Base-by-base conservation (phyloP, 768 basidiomycete species). In the Hygrophorus russula region DNA sequence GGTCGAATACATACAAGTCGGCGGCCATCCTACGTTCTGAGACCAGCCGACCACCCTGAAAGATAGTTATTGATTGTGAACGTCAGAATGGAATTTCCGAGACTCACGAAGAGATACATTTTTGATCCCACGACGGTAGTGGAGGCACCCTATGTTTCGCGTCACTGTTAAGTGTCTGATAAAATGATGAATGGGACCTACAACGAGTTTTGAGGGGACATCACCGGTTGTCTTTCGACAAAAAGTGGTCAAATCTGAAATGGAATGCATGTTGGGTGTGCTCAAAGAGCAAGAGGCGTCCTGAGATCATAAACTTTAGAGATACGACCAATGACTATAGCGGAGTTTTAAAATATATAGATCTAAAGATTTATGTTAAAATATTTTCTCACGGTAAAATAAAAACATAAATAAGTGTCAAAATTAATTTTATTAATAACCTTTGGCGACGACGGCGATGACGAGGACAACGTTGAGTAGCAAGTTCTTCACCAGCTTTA, bases 1-100 rank as follows among this genome's bases (percentile, higher is more conserved):
- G 67, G 65, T 97, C 84, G 59, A 98, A 90, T 31, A 78, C 69
- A 64, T 91, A 97, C 53, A 99, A 74, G 64, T 93, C 89, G 30
- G 82, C 75, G 39, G 90, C 82, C 81, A 97, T 92, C 49, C 80
- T 73, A 29, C 90, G 80, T 47, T 87, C 85, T 11, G 85, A 74
- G 44, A 92, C 90, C 41, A 88, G 68, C 29, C 92, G 76, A 12
- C 93, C 92, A 35, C 91, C 94, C 85, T 89, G 50, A 3, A 14
- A 39, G 8, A 0, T n/a, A 28, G 46, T 13, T 46, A 13, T 15
- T 28, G 36, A 19, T 38, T 36, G 28, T 13, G 6, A 29, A 5
- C 7, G 42, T 44, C 9, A 37, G 15, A 19, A 8, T 42, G 36
- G 38, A 10, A 40, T 3, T 1, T 45, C 5, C 14, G 4, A 14